Percentiles rank a stretch among this genome's conserved stretches.
phyloP scores from a whole-genome alignment of 768 basidiomycete species.

The Fomitopsis serialis region DNA sequence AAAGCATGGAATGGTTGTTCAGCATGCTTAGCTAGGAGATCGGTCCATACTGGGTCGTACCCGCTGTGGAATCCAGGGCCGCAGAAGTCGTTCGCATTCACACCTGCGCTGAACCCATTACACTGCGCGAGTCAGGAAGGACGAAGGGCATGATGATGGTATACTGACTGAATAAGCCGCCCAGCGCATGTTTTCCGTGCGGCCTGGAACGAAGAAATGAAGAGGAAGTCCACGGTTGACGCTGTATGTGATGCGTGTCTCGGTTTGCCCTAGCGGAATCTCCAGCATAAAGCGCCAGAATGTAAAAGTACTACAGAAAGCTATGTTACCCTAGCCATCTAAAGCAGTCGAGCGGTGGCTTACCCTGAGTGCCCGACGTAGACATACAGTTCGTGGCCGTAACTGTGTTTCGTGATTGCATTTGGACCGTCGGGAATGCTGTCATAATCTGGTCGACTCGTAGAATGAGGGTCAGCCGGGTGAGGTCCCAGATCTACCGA shows the following conservation, averaged over 20 bases:
- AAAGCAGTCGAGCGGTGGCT: neutral
- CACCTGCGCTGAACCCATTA: constrained; percentile 84
- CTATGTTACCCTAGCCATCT: neutral
- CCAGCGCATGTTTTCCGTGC: constrained; percentile 83
- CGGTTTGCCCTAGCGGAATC: constrained; percentile 63
- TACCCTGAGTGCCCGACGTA: constrained; percentile 24
- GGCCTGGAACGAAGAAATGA: constrained; percentile 79
- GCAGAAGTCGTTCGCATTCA: constrained; percentile 84
- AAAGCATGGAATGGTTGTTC: constrained; percentile 83
- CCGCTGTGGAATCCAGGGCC: constrained; percentile 76
- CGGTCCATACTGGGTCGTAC: constrained; percentile 91
- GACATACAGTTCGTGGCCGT: constrained; percentile 23
- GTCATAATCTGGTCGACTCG: constrained; percentile 6
- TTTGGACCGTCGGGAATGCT: neutral
- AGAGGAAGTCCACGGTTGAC: constrained; percentile 77
- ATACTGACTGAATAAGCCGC: constrained; percentile 74
- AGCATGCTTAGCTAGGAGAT: constrained; percentile 80
- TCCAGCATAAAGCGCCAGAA: constrained; percentile 94
- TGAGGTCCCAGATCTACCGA: constrained; percentile 64
- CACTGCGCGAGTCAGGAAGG: constrained; percentile 41
- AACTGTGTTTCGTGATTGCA: constrained; percentile 7
- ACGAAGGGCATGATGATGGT: neutral
- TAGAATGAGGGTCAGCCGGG: constrained; percentile 66
- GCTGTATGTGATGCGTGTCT: constrained; percentile 76
- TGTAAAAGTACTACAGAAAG: constrained; percentile 60